Percentiles rank a stretch among this genome's conserved stretches.
phyloP scores from a whole-genome alignment of 352 stramenopile genomes.

The Albugo candida region DNA sequence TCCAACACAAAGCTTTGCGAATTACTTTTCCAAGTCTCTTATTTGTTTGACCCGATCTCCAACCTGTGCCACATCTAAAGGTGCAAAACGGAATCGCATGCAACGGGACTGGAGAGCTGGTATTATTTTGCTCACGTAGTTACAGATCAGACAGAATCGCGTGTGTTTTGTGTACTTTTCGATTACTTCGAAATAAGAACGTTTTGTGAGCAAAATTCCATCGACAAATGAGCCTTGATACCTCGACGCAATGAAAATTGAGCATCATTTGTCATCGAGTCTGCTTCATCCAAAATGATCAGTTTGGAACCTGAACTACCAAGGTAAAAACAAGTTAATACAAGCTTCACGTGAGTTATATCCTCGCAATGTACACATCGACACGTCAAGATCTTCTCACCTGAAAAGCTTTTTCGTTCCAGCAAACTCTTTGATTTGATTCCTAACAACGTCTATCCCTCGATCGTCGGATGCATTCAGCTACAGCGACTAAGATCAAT shows the following conservation, averaged over 20 bases:
- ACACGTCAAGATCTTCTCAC: slow-evolving; percentile 8
- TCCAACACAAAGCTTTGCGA: slow-evolving; percentile 2
- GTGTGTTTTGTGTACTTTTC: slow-evolving; percentile 97
- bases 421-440: slow-evolving; percentile 97
- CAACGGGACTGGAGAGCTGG: slow-evolving; percentile 92
- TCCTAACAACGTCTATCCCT: slow-evolving; percentile 93
- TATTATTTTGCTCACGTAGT: slow-evolving; percentile 99
- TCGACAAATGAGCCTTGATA: slow-evolving; percentile 6
- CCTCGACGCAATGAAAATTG: slow-evolving; percentile 89
- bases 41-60: slow-evolving; percentile 67
- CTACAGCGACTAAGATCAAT: slow-evolving; percentile 14
- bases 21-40: slow-evolving; percentile 55
- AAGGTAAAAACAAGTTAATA: not conserved
- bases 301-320: slow-evolving; percentile 83
- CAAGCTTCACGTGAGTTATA: not conserved
- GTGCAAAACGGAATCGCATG: slow-evolving; percentile 80
- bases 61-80: slow-evolving; percentile 51
- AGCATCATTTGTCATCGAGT: slow-evolving; percentile 95
- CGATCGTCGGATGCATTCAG: slow-evolving; percentile 96
- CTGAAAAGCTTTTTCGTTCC: slow-evolving; percentile 93
- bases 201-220: not conserved
- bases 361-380: not conserved
- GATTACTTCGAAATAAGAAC: slow-evolving; percentile 80
- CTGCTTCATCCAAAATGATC: slow-evolving; percentile 97
- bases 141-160: slow-evolving; percentile 97